Evolutionary conservation across 2,329 filamentous ascomycete species (phyloP), one percentile per base, ranked within the genome.

Genomic region (Geosmithia flava): DNA sequence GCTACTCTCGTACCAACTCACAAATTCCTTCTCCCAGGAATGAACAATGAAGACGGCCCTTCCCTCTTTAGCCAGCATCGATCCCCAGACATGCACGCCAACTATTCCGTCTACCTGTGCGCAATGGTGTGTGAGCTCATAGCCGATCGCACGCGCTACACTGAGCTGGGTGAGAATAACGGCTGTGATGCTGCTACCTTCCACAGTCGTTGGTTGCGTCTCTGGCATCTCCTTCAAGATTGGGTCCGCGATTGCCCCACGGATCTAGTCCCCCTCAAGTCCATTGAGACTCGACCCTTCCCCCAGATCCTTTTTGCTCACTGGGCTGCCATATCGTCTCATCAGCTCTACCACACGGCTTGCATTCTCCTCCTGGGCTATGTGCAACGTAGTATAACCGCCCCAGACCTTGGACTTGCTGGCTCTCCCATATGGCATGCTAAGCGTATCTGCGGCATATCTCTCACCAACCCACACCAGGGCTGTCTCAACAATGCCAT

Each of bases 401-500:
- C 72, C 33, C 50, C 53, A 44, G 17, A 11, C 11, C 19, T 41
- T 10, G 43, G 40, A 46, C 44, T 3, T 39, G 33, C 29, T 59
- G 52, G 54, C 53, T 76, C 73, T 10, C 55, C 67, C 0, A 58
- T 75, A 10, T 79, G 75, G 75, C 76, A 80, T 53, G 75, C 74
- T 1, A 69, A 71, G 49, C 66, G 69, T 15, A 71, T 79, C 30
- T 77, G 74, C 49, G 75, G 74, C 2, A 79, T 79, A 20, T 76
- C 75, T 0, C 54, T 74, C 13, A 68, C 74, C 2, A 80, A 80
- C 49, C 69, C 69, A 3, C 74, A 80, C 49, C 66, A 71, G 11
- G 76, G 75, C 2, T 76, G 71, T 51, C 54, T 77, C 33, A 79
- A 75, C 51, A 79, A 80, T 54, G 72, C 74, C 3, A 74, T 78